phyloP scores from a whole-genome alignment of 306 rosid species.

The Ziziphus jujuba region DNA sequence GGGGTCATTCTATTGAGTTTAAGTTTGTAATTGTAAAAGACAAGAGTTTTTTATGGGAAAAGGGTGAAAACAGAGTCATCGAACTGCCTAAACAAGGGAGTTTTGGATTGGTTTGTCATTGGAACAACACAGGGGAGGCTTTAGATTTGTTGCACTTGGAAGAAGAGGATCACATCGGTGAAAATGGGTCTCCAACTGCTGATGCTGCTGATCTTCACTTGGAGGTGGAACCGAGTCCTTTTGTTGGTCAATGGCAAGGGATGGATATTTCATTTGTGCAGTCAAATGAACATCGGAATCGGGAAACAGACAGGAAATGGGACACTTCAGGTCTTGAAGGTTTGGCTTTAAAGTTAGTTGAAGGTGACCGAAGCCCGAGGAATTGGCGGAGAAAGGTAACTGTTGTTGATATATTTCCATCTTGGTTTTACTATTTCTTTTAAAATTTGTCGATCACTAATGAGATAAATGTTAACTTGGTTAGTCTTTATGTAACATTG shows the following conservation, averaged over 20 bases:
- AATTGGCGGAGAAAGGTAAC: conserved; percentile 95
- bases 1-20: conserved; percentile 47
- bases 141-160: conserved; percentile 46
- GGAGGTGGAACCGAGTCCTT: conserved; percentile 65
- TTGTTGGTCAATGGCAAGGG: conserved; percentile 96
- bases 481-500: neutral
- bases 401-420: neutral
- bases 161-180: conserved; percentile 23
- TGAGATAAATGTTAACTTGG: neutral
- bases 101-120: conserved; percentile 55
- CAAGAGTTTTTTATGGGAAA: conserved; percentile 64
- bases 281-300: conserved; percentile 58
- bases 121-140: conserved; percentile 54
- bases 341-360: conserved; percentile 70
- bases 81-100: conserved; percentile 55
- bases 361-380: conserved; percentile 80
- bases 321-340: conserved; percentile 78
- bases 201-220: conserved; percentile 23
- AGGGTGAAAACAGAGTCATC: conserved; percentile 62
- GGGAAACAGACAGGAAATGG: conserved; percentile 59
- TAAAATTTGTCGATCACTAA: neutral
- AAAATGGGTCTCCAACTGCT: conserved; percentile 29
- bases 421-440: neutral
- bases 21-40: conserved; percentile 59
- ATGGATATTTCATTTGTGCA: conserved; percentile 64